Evolutionary conservation across 306 rosid genomes (phyloP), one percentile per base, ranked within the genome.

Genomic region (Cercis canadensis): DNA sequence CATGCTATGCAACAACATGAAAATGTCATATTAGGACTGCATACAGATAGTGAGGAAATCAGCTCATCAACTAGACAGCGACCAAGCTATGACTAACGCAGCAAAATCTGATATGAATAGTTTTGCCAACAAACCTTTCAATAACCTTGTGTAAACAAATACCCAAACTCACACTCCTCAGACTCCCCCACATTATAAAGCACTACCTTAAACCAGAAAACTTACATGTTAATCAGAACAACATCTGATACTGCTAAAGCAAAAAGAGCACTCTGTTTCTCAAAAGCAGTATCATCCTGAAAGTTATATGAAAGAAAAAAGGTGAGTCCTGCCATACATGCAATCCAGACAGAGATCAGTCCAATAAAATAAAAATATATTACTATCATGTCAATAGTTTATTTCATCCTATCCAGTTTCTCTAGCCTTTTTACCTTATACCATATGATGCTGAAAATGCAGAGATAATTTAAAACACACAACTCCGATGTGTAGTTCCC

Each of bases 261-360:
- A 83, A 90, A 90, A 15, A 90, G 86, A 40, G 98, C 98, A 58
- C 97, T 94, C 73, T 90, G 98, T 67, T 90, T 94, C 87, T 94
- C 98, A n/a, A 94, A 94, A 53, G 96, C 54, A 43, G 98, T 90
- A 79, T 94, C 98, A 78, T 90, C 96, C 98, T 94, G 92, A 18
- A 58, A 77, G 70, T 68, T 7, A 74, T 37, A 65, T 78, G 40
- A 54, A 46, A 65, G 9, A 57, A 68, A 57, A 68, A 65, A 15
- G 18, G 54, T 67, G 56, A 73, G 81, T 7, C 58, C 17, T 57
- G 29, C 46, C 11, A 39, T 45, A 29, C 43, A 15, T 61, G 29
- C 24, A 54, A 65, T 15, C 21, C 13, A 50, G 47, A 43, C n/a
- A 61, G 39, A 54, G 52, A 59, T 32, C 50, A 78, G 41, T 57